These are phyloP conservation scores for Hordeum pubiflorum DNA, from an alignment of 202 grass and related monocot species.

Conservation along the genomic window DNA sequence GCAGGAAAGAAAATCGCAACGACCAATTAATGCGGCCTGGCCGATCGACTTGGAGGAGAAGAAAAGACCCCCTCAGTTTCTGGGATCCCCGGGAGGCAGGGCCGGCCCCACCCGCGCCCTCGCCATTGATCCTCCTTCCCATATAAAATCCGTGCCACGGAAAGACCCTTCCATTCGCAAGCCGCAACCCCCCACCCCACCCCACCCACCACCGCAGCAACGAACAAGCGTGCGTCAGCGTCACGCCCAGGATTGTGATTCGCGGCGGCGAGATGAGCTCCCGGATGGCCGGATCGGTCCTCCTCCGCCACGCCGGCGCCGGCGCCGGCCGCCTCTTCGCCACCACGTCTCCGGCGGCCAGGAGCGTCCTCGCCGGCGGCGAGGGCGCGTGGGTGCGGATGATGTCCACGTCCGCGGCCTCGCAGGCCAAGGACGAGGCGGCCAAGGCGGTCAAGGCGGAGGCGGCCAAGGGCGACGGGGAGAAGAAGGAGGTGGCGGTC, in stretches of 20 bases:
- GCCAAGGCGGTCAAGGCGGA: slow-evolving; percentile 4
- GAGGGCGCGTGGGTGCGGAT: slow-evolving; percentile 30
- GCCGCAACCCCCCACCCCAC: not conserved
- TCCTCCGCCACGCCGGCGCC: slow-evolving; percentile 32
- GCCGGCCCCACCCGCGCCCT: slow-evolving; percentile 6
- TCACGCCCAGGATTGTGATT: not conserved
- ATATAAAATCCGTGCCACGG: not conserved
- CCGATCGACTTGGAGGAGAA: slow-evolving; percentile 45
- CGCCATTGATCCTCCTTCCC: not conserved
- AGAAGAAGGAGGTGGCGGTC: slow-evolving; percentile 47
- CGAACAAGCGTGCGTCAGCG: not conserved
- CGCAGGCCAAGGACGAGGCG: slow-evolving; percentile 24
- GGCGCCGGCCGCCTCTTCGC: slow-evolving; percentile 14
- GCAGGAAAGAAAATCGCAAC: not conserved
- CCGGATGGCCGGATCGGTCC: slow-evolving; percentile 35
- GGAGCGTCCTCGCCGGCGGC: not conserved
- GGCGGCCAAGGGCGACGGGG: not conserved
- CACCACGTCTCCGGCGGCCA: slow-evolving; percentile 7
- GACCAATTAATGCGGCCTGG: not conserved
- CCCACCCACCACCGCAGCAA: not conserved
- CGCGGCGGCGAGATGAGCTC: slow-evolving; percentile 30
- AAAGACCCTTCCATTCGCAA: slow-evolving; percentile 13
- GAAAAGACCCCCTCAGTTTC: slow-evolving; percentile 26
- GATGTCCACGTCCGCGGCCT: slow-evolving; percentile 34
- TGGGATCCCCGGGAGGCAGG: slow-evolving; percentile 25